Evolutionary conservation across 306 rosid genomes (phyloP), one percentile per base, ranked within the genome.

Genomic region (Cucurbita argyrosperma): DNA sequence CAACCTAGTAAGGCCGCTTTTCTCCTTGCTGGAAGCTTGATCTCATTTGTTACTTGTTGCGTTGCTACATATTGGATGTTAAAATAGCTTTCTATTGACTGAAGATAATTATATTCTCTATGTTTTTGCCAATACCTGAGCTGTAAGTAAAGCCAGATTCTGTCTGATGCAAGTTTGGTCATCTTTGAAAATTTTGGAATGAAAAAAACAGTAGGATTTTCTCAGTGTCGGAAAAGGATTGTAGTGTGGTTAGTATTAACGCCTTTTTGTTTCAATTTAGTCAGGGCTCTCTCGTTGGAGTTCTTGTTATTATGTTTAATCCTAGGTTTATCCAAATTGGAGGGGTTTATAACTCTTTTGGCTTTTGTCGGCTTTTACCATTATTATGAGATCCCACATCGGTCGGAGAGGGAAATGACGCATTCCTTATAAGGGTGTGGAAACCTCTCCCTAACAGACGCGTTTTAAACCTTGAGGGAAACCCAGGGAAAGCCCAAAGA

Each of bases 1-100:
- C 78, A 90, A 38, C 61, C 87, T 37, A 46, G 97, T 89, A 86
- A 82, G 88, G 54, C 58, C 23, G 7, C 53, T 75, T 71, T 77
- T 59, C 18, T 8, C 64, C 47, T 40, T 49, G 47, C 51, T 58
- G 57, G 43, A 16, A 38, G 76, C 52, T n/a, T 56, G 11, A 19
- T 43, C 13, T 68, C 13, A 23, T 26, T 40, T 67, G 40, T 43
- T 65, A 4, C 15, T 66, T 21, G 54, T 66, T 45, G 55, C 12
- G 1, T 49, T 66, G 2, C 14, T 42, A 5, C 43, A 18, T 19
- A 10, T 43, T 43, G 53, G 71, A 65, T 64, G 35, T 19, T 30
- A 30, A 30, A 30, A 30, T 30, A 30, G 4, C 35, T 30, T 30
- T 30, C 35, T 30, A 30, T 30, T 30, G 35, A 30, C 35, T 30